Base-by-base conservation (phyloP, 192 early-diverging fungal genomes). In the Geranomyces michiganensis region DNA sequence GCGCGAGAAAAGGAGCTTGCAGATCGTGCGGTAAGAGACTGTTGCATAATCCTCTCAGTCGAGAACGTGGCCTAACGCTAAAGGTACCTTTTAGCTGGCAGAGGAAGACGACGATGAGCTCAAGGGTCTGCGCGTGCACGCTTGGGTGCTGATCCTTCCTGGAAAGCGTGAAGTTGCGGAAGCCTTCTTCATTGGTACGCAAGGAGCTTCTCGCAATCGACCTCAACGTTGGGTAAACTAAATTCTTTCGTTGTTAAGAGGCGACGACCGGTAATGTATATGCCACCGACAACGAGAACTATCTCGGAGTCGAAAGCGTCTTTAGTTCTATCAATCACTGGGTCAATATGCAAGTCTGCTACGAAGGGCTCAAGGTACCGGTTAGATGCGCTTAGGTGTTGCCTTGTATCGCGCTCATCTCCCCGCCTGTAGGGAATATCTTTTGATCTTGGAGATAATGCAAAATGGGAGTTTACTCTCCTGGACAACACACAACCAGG, bases 261-360 rank as follows among this genome's bases (percentile, higher is more conserved):
- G 66, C 86, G 0, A 78, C 69, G 17, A 87, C 84, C 10, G 83
- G 86, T 6, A 67, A 71, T 24, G 70, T 85, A 22, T 79, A 79
- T 48, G 45, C 72, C 6, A 78, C 80, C 51, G 81, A 85, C n/a
- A 67, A 84, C 71, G 79, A 79, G 33, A 75, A 78, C 36, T 87
- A 87, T 65, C 76, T 87, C 13, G 86, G 86, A 17, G 77, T 87
- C 17, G 86, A 87, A 68, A 81, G 84, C 66, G 86, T 87, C 6
- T 87, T 81, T 67, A 79, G 79, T 56, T 79, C 81, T 7, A 66
- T 71, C 19, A 85, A 88, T 73, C 85, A 84, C 70, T 88, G 86
- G 86, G 86, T 84, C 26, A 85, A 88, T 60, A 85, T 88, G 86
- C 86, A 85, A 80, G 77, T 82, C 45, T 86, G 86, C 67, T 84